A percentile compares a stretch with the other conserved stretches of the same genome.
Conservation (phyloP, 1,284 basidiomycete genomes). For the Trametes versicolor region DNA sequence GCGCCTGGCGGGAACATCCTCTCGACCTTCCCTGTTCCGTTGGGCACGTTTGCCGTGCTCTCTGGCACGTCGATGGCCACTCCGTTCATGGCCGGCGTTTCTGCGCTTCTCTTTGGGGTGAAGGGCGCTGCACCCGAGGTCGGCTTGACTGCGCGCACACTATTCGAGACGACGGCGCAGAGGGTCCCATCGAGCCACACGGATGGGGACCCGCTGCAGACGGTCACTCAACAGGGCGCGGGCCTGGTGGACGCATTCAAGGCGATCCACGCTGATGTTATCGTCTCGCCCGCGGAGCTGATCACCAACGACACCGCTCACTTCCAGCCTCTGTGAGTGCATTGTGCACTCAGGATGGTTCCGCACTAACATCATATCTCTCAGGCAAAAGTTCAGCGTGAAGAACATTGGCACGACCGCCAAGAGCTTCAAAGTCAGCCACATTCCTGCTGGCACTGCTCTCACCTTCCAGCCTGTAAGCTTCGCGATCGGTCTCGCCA, state of each 20-base stretch:
- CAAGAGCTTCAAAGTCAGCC: constrained; percentile 57
- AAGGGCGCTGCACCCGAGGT: constrained; percentile 57
- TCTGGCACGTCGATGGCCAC: constrained; percentile 58
- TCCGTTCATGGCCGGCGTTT: constrained; percentile 69
- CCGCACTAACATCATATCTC: constrained; percentile 1
- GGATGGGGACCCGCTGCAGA: constrained; percentile 62
- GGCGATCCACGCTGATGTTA: constrained; percentile 64
- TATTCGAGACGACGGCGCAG: constrained; percentile 70
- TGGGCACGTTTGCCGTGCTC: constrained; percentile 54
- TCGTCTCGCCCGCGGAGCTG: constrained; percentile 67
- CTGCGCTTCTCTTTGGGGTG: constrained; percentile 68
- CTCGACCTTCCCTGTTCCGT: constrained; percentile 60
- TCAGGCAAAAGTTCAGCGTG: constrained; percentile 59
- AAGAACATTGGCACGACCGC: constrained; percentile 52
- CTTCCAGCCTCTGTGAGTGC: constrained; percentile 55
- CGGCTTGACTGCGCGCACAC: constrained; percentile 52
- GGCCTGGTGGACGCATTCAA: constrained; percentile 73
- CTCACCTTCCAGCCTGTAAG: constrained; percentile 51
- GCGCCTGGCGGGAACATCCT: constrained; percentile 67
- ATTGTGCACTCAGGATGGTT: constrained; percentile 10
- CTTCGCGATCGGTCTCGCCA: constrained; percentile 27
- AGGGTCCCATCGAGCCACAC: constrained; percentile 57
- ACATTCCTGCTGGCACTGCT: constrained; percentile 65
- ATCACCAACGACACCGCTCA: constrained; percentile 78
- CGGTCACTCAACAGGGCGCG: constrained; percentile 71